Conservation (phyloP, 2,329 filamentous ascomycete genomes). For the Aspergillus tubingensis region DNA sequence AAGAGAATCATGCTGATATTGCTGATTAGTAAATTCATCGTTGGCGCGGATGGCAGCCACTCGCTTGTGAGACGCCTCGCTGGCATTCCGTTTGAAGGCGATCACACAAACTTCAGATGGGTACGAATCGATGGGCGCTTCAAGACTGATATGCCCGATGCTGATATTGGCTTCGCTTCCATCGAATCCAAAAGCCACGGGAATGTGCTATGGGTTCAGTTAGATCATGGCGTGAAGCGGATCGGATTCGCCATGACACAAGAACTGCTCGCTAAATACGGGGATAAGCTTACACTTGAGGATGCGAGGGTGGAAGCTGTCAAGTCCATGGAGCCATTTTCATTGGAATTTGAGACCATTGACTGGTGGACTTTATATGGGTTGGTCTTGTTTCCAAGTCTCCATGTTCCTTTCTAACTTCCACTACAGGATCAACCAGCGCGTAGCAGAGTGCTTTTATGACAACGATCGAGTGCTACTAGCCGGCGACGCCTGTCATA, state of each 20-base stretch:
- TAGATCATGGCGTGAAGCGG: conserved; percentile 23
- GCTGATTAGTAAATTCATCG: conserved; percentile 26
- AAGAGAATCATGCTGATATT: not conserved
- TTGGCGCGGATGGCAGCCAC: conserved; percentile 54
- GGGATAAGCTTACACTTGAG: conserved; percentile 16
- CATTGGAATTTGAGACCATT: conserved; percentile 23
- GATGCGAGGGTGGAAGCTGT: conserved; percentile 23
- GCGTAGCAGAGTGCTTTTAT: conserved; percentile 39
- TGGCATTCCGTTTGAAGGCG: conserved; percentile 43
- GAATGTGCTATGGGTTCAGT: conserved; percentile 36
- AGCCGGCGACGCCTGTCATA: conserved; percentile 49
- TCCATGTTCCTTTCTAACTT: not conserved
- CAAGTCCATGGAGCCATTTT: conserved; percentile 22
- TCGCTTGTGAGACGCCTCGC: conserved; percentile 48
- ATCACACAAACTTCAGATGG: conserved; percentile 33
- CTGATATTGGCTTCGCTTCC: conserved; percentile 14
- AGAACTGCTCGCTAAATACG: conserved; percentile 20
- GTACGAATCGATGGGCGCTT: conserved; percentile 27
- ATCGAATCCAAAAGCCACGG: conserved; percentile 23
- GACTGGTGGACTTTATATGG: conserved; percentile 32
- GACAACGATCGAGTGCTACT: conserved; percentile 52
- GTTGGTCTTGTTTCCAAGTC: not conserved
- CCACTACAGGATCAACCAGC: conserved; percentile 39
- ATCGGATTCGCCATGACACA: conserved; percentile 24
- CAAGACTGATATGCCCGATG: conserved; percentile 31